Conservation (phyloP, 306 rosid genomes). For the Crotalaria pallida region DNA sequence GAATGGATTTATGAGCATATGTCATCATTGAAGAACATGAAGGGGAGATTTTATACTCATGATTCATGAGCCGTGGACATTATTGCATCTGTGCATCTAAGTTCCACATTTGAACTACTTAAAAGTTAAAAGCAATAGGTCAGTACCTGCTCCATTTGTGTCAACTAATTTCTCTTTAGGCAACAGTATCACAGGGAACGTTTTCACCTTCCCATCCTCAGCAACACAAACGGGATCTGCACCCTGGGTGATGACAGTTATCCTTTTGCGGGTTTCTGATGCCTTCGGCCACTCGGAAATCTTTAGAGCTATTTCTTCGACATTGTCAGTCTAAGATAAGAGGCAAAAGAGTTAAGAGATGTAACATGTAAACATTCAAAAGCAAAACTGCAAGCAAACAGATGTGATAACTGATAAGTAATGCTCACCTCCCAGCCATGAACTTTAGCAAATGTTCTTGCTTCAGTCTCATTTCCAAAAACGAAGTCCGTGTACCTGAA, state of each 20-base stretch:
- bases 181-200: conserved; percentile 52
- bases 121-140: neutral
- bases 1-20: neutral
- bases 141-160: conserved; percentile 84
- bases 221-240: conserved; percentile 82
- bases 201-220: conserved; percentile 67
- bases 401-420: conserved; percentile 2
- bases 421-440: conserved; percentile 73
- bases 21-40: neutral
- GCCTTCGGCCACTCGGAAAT: conserved; percentile 77
- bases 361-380: neutral
- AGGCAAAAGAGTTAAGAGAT: neutral
- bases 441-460: conserved; percentile 68
- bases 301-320: conserved; percentile 80
- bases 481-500: conserved; percentile 68
- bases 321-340: conserved; percentile 54
- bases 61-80: no score
- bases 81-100: neutral
- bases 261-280: conserved; percentile 68
- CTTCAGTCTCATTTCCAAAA: conserved; percentile 86
- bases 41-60: neutral
- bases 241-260: conserved; percentile 88
- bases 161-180: conserved; percentile 87
- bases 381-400: conserved; percentile 4
- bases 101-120: neutral